phyloP scores from a whole-genome alignment of 2,329 filamentous ascomycete species.

The Didymella pomorum region DNA sequence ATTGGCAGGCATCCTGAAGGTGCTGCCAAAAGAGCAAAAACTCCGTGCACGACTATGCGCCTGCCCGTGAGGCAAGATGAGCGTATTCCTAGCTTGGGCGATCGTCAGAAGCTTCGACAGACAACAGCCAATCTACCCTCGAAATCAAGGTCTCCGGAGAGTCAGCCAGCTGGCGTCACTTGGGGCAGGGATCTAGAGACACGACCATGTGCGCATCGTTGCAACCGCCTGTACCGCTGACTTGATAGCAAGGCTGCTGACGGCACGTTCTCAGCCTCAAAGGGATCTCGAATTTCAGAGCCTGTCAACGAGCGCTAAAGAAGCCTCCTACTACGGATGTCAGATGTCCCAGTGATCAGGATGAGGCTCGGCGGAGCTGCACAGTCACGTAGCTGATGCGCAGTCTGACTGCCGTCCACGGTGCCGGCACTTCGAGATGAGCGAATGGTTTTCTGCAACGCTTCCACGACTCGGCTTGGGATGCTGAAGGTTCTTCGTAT shows the following conservation, averaged over 20 bases:
- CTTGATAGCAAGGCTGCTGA: slow-evolving; percentile 15
- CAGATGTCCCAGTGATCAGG: slow-evolving; percentile 9
- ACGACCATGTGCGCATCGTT: slow-evolving; percentile 4
- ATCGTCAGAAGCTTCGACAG: slow-evolving; percentile 17
- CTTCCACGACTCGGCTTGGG: not conserved
- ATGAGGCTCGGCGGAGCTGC: slow-evolving; percentile 11
- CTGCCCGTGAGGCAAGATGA: slow-evolving; percentile 4
- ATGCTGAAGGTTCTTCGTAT: not conserved
- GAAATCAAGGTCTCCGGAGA: not conserved
- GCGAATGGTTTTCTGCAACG: not conserved
- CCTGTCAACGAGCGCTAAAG: slow-evolving; percentile 1
- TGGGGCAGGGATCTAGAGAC: not conserved
- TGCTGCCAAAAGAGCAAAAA: not conserved
- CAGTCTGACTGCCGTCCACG: not conserved
- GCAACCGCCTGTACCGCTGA: slow-evolving; percentile 7
- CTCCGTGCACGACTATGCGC: not conserved
- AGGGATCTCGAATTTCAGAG: slow-evolving; percentile 1
- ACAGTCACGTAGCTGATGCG: not conserved
- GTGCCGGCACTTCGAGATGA: not conserved
- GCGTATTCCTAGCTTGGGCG: slow-evolving; percentile 14
- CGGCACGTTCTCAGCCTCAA: slow-evolving; percentile 11
- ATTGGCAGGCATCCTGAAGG: not conserved
- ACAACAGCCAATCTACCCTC: slow-evolving; percentile 1
- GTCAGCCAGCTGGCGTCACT: slow-evolving; percentile 13
- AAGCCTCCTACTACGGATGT: not conserved